phyloP scores from a whole-genome alignment of 148 eudicot species.

The Limonium bicolor region DNA sequence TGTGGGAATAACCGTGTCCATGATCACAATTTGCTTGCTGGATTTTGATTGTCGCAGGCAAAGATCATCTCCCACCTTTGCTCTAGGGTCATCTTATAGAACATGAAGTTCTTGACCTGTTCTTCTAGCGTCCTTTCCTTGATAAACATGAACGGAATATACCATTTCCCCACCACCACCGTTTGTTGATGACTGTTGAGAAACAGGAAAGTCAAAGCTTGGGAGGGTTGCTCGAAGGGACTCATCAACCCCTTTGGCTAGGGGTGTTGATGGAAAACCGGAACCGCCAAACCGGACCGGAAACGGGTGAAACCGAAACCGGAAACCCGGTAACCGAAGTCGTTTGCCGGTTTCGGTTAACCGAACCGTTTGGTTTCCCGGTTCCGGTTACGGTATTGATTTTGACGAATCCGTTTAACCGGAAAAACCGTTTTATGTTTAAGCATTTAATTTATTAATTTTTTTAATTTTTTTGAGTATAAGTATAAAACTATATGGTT shows the following conservation, averaged over 20 bases:
- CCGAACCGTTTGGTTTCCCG: too few species aligned
- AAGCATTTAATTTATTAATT: too few species aligned
- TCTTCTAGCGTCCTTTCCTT: constrained; percentile 29
- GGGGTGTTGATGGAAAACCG: too few species aligned
- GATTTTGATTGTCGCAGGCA: constrained; percentile 2
- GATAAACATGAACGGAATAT: constrained; percentile 58
- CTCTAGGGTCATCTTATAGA: constrained; percentile 52
- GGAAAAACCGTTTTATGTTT: too few species aligned
- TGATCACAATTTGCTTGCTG: constrained; percentile 11
- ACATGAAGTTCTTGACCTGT: constrained; percentile 26
- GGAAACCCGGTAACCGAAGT: too few species aligned
- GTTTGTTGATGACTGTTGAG: constrained; percentile 18
- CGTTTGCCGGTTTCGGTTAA: too few species aligned
- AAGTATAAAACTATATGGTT: too few species aligned
- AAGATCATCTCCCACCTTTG: constrained; percentile 55
- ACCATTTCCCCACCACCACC: constrained; percentile 59
- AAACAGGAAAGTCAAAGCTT: constrained; percentile 11
- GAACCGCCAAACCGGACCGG: too few species aligned
- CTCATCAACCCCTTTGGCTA: constrained; percentile 28
- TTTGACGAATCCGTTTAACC: too few species aligned
- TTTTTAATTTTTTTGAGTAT: too few species aligned
- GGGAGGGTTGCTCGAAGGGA: constrained; percentile 21
- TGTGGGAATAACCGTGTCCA: constrained; percentile 22
- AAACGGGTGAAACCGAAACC: too few species aligned
- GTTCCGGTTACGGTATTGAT: too few species aligned